Evolutionary conservation across 148 eudicot genomes (phyloP), one percentile per base, ranked within the genome.

Genomic region (Persicaria maculosa): DNA sequence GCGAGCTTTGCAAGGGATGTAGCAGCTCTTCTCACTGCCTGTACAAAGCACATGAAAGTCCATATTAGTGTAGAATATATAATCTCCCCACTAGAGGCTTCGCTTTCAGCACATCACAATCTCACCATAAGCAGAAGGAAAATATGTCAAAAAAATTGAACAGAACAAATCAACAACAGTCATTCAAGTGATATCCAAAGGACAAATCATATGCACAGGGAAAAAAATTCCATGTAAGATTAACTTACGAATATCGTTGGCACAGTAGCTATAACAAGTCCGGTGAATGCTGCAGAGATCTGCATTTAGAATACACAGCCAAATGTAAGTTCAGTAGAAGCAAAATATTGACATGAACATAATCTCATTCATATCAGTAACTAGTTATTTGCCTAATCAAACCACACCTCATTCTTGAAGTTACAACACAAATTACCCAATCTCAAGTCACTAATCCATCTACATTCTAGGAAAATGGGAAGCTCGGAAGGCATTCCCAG

Each of bases 1-100:
- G 95, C 92, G 79, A 93, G 81, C 90, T 85, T 91, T 76, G 92
- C 84, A 43, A 93, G 83, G 74, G 98, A 84, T 72, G 79, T 79
- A 75, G 98, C 98, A 75, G 93, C 84, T 81, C 85, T 88, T 15
- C 86, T 73, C 97, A 93, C 89, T 47, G 98, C 98, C 98, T 90
- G 36, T 22, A 77, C 68, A 59, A 74, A 36, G 25, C 15, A 52
- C 62, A 52, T 71, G 36, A 74, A 53, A 58, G 50, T 12, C 2
- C 16, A 43, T n/a, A 47, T 58, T 43, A 74, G 36, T n/a, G 40
- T 0, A 74, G 68, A 43, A 17, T 44, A 40, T 25, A 43, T 17
- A 43, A 11, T 43, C 67, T 58, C 9, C 48, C 5, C 10, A 10
- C 59, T 20, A 4, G 70, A 36, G 70, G 70, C n/a, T 65, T 65